phyloP scores from a whole-genome alignment of 306 rosid genomes.

The Benincasa hispida region DNA sequence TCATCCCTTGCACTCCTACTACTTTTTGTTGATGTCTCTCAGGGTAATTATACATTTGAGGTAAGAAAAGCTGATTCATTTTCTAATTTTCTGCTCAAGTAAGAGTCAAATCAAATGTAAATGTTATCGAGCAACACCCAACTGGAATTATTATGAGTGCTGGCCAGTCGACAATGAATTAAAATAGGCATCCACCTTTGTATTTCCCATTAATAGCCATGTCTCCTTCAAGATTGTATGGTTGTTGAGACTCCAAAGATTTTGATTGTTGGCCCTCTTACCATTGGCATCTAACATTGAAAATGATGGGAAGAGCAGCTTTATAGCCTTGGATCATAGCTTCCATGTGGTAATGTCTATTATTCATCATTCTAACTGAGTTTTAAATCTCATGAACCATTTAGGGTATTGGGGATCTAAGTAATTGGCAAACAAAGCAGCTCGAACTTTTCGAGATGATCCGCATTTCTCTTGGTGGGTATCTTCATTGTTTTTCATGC shows the following conservation, averaged over 20 bases:
- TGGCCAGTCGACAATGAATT: neutral
- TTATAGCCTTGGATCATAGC: neutral
- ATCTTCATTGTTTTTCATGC: neutral
- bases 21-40: conserved; percentile 25
- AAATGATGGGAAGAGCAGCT: too few species aligned
- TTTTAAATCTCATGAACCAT: neutral
- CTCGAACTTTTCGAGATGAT: conserved; percentile 19
- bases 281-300: neutral
- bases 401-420: conserved; percentile 23
- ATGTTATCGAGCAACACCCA: neutral
- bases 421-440: conserved; percentile 19
- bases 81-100: neutral
- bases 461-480: conserved; percentile 17
- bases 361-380: neutral
- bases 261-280: neutral
- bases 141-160: neutral
- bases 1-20: conserved; percentile 30
- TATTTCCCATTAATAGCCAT: neutral
- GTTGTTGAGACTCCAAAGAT: neutral
- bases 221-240: neutral
- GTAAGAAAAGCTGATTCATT: conserved; percentile 19
- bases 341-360: neutral
- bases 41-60: conserved; percentile 34
- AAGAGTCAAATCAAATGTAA: neutral
- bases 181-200: neutral